Evolutionary conservation across 2,329 filamentous ascomycete genomes (phyloP).

Genomic region (Alternaria sp.): DNA sequence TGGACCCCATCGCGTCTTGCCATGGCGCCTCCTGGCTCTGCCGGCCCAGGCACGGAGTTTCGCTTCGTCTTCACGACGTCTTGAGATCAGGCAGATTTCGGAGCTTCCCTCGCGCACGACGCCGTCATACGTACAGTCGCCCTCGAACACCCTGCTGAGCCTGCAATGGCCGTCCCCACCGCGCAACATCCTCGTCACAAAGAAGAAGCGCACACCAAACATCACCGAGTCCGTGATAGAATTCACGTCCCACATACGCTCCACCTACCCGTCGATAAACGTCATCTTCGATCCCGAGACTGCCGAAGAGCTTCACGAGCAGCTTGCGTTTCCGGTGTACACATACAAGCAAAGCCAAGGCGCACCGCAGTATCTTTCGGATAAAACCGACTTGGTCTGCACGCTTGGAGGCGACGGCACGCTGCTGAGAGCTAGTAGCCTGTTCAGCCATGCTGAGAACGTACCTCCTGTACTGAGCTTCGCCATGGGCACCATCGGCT

Average conservation of each 20-base stretch:
- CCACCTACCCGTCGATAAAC: slow-evolving; percentile 80
- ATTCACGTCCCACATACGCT: slow-evolving; percentile 72
- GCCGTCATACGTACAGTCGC: slow-evolving; percentile 58
- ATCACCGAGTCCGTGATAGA: slow-evolving; percentile 65
- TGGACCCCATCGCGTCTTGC: slow-evolving; percentile 29
- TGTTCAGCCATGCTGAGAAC: slow-evolving; percentile 80
- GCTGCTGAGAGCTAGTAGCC: slow-evolving; percentile 81
- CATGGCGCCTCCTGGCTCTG: slow-evolving; percentile 27
- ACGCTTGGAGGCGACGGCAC: slow-evolving; percentile 95
- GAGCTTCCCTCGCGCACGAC: slow-evolving; percentile 44
- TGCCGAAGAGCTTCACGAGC: slow-evolving; percentile 72
- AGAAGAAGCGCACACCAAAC: slow-evolving; percentile 66
- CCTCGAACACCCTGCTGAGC: slow-evolving; percentile 66
- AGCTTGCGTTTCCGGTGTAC: slow-evolving; percentile 70
- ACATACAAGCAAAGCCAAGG: slow-evolving; percentile 40
- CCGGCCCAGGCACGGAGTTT: slow-evolving; percentile 26
- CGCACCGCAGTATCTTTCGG: slow-evolving; percentile 60
- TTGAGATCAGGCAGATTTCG: slow-evolving; percentile 36
- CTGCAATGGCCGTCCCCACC: slow-evolving; percentile 73
- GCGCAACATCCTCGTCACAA: slow-evolving; percentile 71
- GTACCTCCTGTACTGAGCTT: slow-evolving; percentile 94
- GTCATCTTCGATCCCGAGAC: slow-evolving; percentile 82
- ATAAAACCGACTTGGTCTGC: slow-evolving; percentile 85
- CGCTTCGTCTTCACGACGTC: slow-evolving; percentile 30
- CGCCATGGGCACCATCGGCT: slow-evolving; percentile 95